Evolutionary conservation across 1,139 yeast genomes (phyloP).

Genomic region (Groenewaldozyma sp.): DNA sequence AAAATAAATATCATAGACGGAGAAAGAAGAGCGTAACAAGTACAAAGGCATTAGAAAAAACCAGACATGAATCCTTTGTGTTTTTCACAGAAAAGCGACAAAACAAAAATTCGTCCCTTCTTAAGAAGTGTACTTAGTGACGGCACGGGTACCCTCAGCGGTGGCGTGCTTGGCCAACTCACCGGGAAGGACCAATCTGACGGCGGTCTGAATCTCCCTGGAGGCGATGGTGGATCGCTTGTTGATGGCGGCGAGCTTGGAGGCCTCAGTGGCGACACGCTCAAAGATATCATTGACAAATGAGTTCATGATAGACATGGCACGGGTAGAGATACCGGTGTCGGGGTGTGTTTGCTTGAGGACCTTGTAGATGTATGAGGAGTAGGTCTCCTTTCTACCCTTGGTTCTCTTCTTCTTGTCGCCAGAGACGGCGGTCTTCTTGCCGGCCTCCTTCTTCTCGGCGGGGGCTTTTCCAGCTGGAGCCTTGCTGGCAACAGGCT

Average conservation of each 20-base stretch:
- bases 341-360: constrained; percentile 99
- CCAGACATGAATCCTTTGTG: no score
- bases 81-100: no score
- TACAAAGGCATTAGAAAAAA: no score
- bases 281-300: constrained; percentile 74
- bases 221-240: constrained; percentile 98
- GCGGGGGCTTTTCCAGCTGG: constrained; percentile 96
- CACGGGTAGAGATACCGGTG: constrained; percentile 98
- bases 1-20: constrained; percentile 4
- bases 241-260: constrained; percentile 99
- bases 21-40: no score
- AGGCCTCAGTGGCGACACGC: constrained; percentile 85
- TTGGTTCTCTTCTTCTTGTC: constrained; percentile 91
- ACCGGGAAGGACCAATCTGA: constrained; percentile 98
- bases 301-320: constrained; percentile 99
- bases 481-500: constrained; percentile 43
- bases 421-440: constrained; percentile 75
- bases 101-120: neutral
- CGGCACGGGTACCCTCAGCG: constrained; percentile 99
- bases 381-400: constrained; percentile 98
- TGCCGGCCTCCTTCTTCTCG: constrained; percentile 92
- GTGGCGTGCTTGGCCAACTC: constrained; percentile 99
- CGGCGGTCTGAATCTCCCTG: constrained; percentile 99
- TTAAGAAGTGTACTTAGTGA: constrained; percentile 89
- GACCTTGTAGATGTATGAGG: constrained; percentile 97